Evolutionary conservation across 164 flowering plant species (phyloP), one percentile per base, ranked within the genome.

Genomic region (Sedum album): DNA sequence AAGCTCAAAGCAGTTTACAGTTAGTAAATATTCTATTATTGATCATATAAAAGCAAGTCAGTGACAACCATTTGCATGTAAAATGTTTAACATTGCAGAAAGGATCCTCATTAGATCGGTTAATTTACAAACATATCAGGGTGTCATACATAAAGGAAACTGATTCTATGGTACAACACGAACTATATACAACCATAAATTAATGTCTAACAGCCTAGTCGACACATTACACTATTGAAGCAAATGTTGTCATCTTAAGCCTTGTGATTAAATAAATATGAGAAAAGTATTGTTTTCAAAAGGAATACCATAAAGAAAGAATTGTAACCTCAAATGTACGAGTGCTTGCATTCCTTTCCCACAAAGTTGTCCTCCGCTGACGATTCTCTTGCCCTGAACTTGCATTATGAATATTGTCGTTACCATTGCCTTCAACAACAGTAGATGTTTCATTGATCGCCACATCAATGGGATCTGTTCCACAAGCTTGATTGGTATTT

Each of bases 271-370:
- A 53, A 25, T 25, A 53, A 23, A 53, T 14, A 39, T 10, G 13
- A 2, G 13, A 14, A 14, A 39, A 26, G 60, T 55, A 25, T 55
- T 31, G 25, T 25, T 55, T 39, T 15, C 31, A 23, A 57, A 57
- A 57, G 1, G 20, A 57, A 57, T 26, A 68, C 30, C 30, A 41
- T 20, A 57, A 26, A 41, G 65, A 35, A 44, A 15, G 67, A 5
- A 36, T 31, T 41, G 57, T 57, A 55, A 88, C 92, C 96, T 83
- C 85, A 70, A 31, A 70, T 15, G 85, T 78, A 26, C 30, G 82
- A 6, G 90, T 88, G 74, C 90, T 79, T 67, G 64, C 31, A 76
- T 88, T 83, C 64, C 82, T 70, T 33, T 69, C 82, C 86, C 85
- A 81, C 66, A 85, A 75, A 71, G 75, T 79, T n/a, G 76, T 81